Base-by-base conservation (phyloP, 106 monocot genomes). In the Dendrobium huoshanense region DNA sequence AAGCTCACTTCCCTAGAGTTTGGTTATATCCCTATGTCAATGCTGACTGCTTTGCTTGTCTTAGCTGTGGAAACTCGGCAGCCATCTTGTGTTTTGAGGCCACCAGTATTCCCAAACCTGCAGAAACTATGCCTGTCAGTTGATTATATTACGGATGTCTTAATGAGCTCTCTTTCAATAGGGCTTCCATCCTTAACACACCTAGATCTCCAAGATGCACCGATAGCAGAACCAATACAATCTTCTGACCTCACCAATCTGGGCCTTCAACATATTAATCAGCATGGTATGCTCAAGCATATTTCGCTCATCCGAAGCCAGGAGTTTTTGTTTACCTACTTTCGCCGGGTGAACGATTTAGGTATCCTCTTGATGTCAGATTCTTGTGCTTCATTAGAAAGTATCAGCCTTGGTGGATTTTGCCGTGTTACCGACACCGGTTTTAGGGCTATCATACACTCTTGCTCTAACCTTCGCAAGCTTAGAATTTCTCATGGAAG, bases 161-260 rank as follows among this genome's bases (percentile, higher is more conserved):
- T 95, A 74, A 58, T 99, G 64, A 45, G 49, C 17, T 87, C 87
- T 24, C 88, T 99, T 78, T 95, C 98, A 77, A 75, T 74, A 45
- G 86, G 85, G 47, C 88, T 99, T 40, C 84, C 89, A 41, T 84
- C 73, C 19, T 81, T 99, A 79, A 86, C 84, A 49, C 88, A 93
- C 84, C 79, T 99, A 82, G 95, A 99, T 67, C 95, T 99, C 65
- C 91, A 99, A 77, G 98, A 99, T 88, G 80, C 98, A 67, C 98
- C 98, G 4, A 77, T 91, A 10, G 51, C 80, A 37, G 98, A 99
- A 80, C 92, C 98, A 31, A 54, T 56, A 49, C 29, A 48, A 77
- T 51, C 78, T 61, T 73, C 81, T 13, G 98, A 99, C 84, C 95
- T 99, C 55, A 95, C 95, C 51, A 91, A 95, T 83, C 77, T 77